Evolutionary conservation across 495 filamentous ascomycete species (phyloP).

Genomic region (Cryomyces antarcticus): DNA sequence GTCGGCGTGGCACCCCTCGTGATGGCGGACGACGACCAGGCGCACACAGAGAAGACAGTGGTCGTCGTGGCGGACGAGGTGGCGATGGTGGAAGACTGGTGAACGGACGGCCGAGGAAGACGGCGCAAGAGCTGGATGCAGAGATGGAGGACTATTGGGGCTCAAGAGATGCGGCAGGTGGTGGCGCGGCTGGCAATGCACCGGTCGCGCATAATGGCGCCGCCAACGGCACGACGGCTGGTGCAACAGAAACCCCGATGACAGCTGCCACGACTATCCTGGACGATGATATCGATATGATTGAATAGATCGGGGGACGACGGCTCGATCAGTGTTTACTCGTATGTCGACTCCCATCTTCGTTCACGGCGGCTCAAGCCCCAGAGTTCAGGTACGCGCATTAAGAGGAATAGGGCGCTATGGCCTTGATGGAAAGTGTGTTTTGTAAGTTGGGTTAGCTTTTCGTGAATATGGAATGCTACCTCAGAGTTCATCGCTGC

Average conservation of each 20-base stretch:
- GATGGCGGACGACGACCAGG: conserved; percentile 30
- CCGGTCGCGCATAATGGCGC: background rate
- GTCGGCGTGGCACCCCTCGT: conserved; percentile 17
- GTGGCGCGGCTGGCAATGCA: background rate
- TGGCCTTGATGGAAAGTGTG: too few species aligned
- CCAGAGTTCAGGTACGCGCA: too few species aligned
- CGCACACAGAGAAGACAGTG: conserved; percentile 13
- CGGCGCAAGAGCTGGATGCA: conserved; percentile 75
- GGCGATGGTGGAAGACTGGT: conserved; percentile 7
- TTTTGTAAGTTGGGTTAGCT: too few species aligned
- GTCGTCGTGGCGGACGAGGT: conserved; percentile 16
- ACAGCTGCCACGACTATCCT: background rate
- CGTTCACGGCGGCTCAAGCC: too few species aligned
- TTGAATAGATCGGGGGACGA: background rate
- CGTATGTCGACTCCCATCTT: too few species aligned
- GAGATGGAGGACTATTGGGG: conserved; percentile 94
- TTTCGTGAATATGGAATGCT: too few species aligned
- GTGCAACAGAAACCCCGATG: background rate
- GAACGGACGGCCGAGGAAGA: conserved; percentile 58
- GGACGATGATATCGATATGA: conserved; percentile 11
- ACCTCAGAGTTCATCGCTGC: too few species aligned
- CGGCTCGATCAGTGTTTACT: too few species aligned
- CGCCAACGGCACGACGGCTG: background rate
- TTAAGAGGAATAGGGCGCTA: too few species aligned
- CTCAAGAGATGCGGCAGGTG: background rate